Conservation (phyloP, 1,139 yeast species). For the Taphrina deformans region DNA sequence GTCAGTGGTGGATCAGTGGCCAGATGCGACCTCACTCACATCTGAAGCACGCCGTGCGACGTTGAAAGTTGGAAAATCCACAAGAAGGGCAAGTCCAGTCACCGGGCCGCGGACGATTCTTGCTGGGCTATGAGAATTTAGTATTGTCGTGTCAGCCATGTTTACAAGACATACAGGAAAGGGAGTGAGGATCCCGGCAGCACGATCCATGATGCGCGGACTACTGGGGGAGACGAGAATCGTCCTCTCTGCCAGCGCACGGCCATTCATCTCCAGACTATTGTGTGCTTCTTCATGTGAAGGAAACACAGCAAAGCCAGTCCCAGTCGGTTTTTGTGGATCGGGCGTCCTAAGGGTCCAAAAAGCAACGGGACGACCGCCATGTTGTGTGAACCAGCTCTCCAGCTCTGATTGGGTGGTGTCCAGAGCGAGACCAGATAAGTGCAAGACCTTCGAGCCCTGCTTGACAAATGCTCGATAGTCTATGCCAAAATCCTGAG, state of each 20-base stretch:
- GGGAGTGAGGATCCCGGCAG: slow-evolving; percentile 74
- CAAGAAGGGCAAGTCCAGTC: slow-evolving; percentile 98
- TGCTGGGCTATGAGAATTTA: slow-evolving; percentile 52
- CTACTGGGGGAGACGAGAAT: slow-evolving; percentile 89
- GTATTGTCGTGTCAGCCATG: not conserved
- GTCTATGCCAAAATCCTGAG: slow-evolving; percentile 74
- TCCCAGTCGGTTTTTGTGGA: slow-evolving; percentile 52
- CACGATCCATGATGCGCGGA: slow-evolving; percentile 70
- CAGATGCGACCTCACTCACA: no score
- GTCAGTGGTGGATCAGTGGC: no score
- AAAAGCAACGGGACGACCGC: slow-evolving; percentile 82
- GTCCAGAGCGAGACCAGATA: slow-evolving; percentile 76
- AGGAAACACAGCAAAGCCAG: slow-evolving; percentile 83
- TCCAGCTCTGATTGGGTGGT: slow-evolving; percentile 90
- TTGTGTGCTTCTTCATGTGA: slow-evolving; percentile 85
- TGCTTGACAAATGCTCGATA: slow-evolving; percentile 66
- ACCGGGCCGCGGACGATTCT: slow-evolving; percentile 92
- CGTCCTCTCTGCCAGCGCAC: slow-evolving; percentile 68
- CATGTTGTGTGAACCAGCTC: slow-evolving; percentile 85
- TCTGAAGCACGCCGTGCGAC: slow-evolving; percentile 91
- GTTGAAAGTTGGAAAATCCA: slow-evolving; percentile 91
- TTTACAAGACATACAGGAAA: slow-evolving; percentile 54
- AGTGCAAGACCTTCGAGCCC: slow-evolving; percentile 71
- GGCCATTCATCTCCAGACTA: slow-evolving; percentile 74
- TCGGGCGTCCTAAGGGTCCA: slow-evolving; percentile 76